Evolutionary conservation across 2,329 filamentous ascomycete species (phyloP), one percentile per base, ranked within the genome.

Genomic region (Claviceps monticola): DNA sequence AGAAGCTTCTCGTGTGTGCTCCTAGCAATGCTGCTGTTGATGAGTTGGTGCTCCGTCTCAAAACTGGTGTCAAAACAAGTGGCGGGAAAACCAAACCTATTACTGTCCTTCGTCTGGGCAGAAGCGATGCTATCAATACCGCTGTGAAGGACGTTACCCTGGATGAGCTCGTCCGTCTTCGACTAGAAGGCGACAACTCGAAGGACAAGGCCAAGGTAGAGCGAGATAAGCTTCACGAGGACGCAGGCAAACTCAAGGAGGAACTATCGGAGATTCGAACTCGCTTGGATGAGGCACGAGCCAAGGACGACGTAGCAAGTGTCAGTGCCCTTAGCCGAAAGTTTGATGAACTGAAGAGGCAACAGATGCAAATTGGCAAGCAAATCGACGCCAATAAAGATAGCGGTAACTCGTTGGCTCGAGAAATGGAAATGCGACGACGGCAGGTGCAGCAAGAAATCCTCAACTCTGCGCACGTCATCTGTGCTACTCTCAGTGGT

Each of bases 1-100:
- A 95, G 69, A 98, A 97, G 66, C 74, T 98, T 26, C 77, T 98
- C 26, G 88, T 98, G 23, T 98, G 93, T 63, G 93, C 93, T n/a
- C 93, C 93, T 14, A 97, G 90, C 74, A 98, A 98, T 66, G 93
- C 93, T 6, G 93, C 93, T 36, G 93, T 98, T 5, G 93, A 98
- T 64, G 93, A 98, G 66, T 66, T 98, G 56, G 93, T 98, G 17
- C 82, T 96, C 66, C 84, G 93, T 70, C 78, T 98, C 61, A 97
- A 95, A 68, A 74, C 80, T 50, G 93, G 93, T 4, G 78, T 98
- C 50, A 91, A 83, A 62, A 90, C 88, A 0, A 74, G 79, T 53
- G 79, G 77, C 44, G 91, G 93, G 1, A 75, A 81, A 29, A 73
- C 74, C 13, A 83, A 86, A 58, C 86, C 86, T 57, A 78, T 97